Conservation (phyloP, 2,329 filamentous ascomycete genomes). For the Purpureocillium lavendulum region DNA sequence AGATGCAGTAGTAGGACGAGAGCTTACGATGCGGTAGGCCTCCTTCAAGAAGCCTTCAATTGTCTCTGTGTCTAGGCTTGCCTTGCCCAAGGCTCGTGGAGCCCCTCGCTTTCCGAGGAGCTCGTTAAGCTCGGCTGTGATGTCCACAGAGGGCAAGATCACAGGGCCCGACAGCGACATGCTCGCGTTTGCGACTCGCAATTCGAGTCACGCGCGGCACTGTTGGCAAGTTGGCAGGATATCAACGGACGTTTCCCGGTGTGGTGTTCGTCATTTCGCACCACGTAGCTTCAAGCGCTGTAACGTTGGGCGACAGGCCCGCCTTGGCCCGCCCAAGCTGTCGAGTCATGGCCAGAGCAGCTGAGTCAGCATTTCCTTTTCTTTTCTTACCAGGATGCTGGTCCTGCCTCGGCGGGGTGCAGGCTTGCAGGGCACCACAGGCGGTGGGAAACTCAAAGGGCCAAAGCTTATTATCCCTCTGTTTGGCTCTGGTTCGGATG, state of each 20-base stretch:
- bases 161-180: slow-evolving; percentile 1
- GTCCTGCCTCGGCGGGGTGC: no score
- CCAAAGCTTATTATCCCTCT: no score
- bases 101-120: slow-evolving; percentile 54
- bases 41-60: slow-evolving; percentile 89
- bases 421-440: no score
- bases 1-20: slow-evolving; percentile 3
- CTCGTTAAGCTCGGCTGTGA: slow-evolving; percentile 62
- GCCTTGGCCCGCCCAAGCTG: not conserved
- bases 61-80: slow-evolving; percentile 27
- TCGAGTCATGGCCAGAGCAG: not conserved
- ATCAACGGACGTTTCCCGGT: no score
- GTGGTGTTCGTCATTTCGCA: no score
- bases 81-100: slow-evolving; percentile 35
- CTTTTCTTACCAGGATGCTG: no score
- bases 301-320: no score
- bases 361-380: slow-evolving; percentile 3
- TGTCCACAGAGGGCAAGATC: slow-evolving; percentile 38
- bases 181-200: not conserved
- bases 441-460: no score
- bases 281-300: no score
- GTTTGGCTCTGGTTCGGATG: no score
- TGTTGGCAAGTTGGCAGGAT: no score
- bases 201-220: no score
- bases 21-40: slow-evolving; percentile 78